Evolutionary conservation across 805 yeast species (phyloP), one percentile per base, ranked within the genome.

Genomic region (Kuraishia hungarica): DNA sequence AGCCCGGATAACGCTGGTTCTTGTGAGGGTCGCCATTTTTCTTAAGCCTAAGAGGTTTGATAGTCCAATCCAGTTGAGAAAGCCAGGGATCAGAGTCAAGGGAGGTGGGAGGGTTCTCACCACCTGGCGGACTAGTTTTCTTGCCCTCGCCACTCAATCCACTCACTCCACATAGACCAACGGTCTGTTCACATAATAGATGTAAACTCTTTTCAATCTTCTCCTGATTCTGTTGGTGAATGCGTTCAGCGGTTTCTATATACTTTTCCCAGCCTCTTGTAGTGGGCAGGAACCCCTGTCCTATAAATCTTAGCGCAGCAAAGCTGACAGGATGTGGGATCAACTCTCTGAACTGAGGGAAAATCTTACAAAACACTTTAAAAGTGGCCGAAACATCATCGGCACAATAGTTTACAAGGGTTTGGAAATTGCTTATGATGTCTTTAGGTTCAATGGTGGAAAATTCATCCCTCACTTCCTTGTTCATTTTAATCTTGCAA

Each of bases 281-380:
- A 0, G 96, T 86, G 1, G 99, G 97, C 48, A 96, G 70, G 52
- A 92, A 81, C 50, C 88, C 80, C 21, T 86, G 77, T 10, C 91
- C 84, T 63, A 94, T 73, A 55, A 82, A 85, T 60, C 86, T 76
- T 50, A 94, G 72, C 1, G 97, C 97, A 0, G 94, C 92, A 72
- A 92, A 87, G 17, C 96, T 88, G 1, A 93, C 96, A 0, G 99
- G 97, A 68, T 94, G 99, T 0, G 99, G 97, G 50, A 92, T 83
- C 53, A 82, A 78, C 35, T 73, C 62, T 26, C 79, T 67, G 63
- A 89, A 94, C 39, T 73, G 71, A 1, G 97, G 97, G 35, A 84
- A 81, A 0, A 91, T 80, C 56, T 81, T 81, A 56, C 77, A 73
- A 59, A 85, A 84, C 1, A 93, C 89, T 57, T 72, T 72, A 62